Base-by-base conservation (phyloP, 139 green algal species). In the Tetradesmus obliquus region DNA sequence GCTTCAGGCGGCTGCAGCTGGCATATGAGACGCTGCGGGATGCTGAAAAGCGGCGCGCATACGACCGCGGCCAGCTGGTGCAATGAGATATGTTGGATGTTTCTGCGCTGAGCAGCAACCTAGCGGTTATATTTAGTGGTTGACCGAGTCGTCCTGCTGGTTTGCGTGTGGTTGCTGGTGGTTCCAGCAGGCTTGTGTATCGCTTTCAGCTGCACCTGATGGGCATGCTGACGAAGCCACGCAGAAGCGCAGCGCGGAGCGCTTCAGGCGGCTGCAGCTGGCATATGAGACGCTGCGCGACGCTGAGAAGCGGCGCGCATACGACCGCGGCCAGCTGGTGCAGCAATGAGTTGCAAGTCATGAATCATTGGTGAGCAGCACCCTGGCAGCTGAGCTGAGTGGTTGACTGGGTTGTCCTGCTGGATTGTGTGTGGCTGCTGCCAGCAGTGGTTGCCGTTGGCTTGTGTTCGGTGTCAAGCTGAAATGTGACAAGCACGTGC, bases 221-320 rank as follows among this genome's bases (percentile, higher is more conserved):
- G 32, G 32, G 60, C 90, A 76, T 3, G 60, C 91, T 69, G 84
- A 86, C 62, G 90, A 86, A n/a, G 91, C 74, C 9, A 90, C 90
- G 79, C 87, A 53, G 57, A 58, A 45, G 90, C 92, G 82, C 51
- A 22, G 71, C 57, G 74, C 51, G 9, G 89, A 51, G 24, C 83
- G 90, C 0, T 98, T 98, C 90, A 93, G 96, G 54, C 92, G 94
- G 60, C 86, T 98, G 45, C 94, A 96, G 92, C 92, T 93, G 5
- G 96, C 96, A 15, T 98, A 97, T 84, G 96, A 97, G 53, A 92
- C 94, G 53, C 92, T 98, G 55, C 90, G 93, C 54, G 93, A 97
- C 71, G 91, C 92, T 2, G 93, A 96, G 60, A 93, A 93, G 86
- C 88, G 95, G 10, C 84, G 84, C 55, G 62, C 95, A 54, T 98